Conservation (phyloP, 768 basidiomycete genomes). For the Dendrothele bispora region DNA sequence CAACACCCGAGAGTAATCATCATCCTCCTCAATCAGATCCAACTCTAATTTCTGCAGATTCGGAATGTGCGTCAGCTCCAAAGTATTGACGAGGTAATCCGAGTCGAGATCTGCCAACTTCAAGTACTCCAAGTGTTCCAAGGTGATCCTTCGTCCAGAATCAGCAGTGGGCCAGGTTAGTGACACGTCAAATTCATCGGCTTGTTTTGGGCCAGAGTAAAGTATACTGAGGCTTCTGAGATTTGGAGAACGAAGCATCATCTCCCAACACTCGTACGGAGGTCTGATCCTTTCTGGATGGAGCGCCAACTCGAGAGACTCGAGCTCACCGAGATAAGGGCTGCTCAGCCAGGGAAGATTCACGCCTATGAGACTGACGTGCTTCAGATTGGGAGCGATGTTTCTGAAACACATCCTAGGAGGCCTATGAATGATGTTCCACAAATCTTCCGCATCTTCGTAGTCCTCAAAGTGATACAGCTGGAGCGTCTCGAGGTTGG, state of each 20-base stretch:
- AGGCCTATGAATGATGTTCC: constrained; percentile 53
- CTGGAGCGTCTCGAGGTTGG: constrained; percentile 55
- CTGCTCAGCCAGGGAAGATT: constrained; percentile 58
- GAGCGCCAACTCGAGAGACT: constrained; percentile 55
- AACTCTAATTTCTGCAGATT: too few relatives aligned
- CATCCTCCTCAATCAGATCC: too few relatives aligned
- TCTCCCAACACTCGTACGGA: constrained; percentile 51
- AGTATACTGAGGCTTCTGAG: constrained; percentile 49
- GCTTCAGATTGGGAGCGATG: constrained; percentile 46
- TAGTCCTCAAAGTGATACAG: constrained; percentile 67
- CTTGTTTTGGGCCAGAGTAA: constrained; percentile 64
- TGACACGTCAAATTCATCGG: too few relatives aligned
- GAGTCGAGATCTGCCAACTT: too few relatives aligned
- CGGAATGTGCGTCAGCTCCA: too few relatives aligned
- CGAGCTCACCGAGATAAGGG: constrained; percentile 48
- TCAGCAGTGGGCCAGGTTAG: too few relatives aligned
- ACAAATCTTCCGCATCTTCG: constrained; percentile 46
- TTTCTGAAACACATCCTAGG: constrained; percentile 60
- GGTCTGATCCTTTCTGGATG: constrained; percentile 60
- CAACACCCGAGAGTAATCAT: too few relatives aligned
- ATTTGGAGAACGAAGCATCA: constrained; percentile 50
- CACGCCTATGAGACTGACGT: constrained; percentile 62
- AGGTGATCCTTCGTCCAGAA: too few relatives aligned
- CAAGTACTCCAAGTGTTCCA: too few relatives aligned
- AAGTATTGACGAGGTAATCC: too few relatives aligned